Percentiles rank a stretch among this genome's conserved stretches.
phyloP scores from a whole-genome alignment of 805 yeast species.

The Pichia thaimueangensis region DNA sequence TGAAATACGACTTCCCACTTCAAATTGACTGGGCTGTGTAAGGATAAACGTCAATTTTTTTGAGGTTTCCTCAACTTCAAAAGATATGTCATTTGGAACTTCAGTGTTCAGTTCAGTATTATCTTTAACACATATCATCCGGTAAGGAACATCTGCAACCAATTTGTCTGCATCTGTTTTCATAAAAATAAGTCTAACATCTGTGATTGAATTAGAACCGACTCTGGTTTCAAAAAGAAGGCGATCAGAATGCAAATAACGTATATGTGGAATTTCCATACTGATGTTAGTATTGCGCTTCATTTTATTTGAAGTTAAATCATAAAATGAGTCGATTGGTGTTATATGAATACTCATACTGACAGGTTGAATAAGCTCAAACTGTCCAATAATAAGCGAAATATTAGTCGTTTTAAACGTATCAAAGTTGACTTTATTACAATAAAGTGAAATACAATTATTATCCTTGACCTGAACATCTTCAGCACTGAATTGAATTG shows the following conservation, averaged over 20 bases:
- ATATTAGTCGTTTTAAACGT: slow-evolving; percentile 17
- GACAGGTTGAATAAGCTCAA: slow-evolving; percentile 16
- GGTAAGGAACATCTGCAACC: slow-evolving; percentile 16
- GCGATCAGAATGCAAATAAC: slow-evolving; percentile 26
- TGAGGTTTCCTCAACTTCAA: slow-evolving; percentile 13
- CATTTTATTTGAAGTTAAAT: background rate
- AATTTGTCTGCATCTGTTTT: slow-evolving; percentile 28
- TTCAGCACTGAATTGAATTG: slow-evolving; percentile 15
- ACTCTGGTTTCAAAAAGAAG: slow-evolving; percentile 17
- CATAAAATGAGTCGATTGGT: slow-evolving; percentile 13
- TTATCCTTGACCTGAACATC: slow-evolving; percentile 7
- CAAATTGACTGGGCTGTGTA: slow-evolving; percentile 2
- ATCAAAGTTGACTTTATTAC: slow-evolving; percentile 20
- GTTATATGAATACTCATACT: background rate
- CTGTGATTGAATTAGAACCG: slow-evolving; percentile 17
- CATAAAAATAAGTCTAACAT: slow-evolving; percentile 17
- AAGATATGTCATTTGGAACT: slow-evolving; percentile 8
- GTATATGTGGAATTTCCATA: slow-evolving; percentile 18
- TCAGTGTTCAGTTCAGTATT: background rate
- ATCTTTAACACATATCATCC: slow-evolving; percentile 2
- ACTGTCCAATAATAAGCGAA: slow-evolving; percentile 18
- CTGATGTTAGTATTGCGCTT: slow-evolving; percentile 18
- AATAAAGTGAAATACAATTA: slow-evolving; percentile 13
- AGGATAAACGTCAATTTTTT: slow-evolving; percentile 16
- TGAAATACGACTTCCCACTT: slow-evolving; percentile 8